Percentiles rank a stretch among this genome's conserved stretches.
Evolutionary conservation across 169 alveolate species (phyloP).

Genomic region (Plasmodium knowlesi): DNA sequence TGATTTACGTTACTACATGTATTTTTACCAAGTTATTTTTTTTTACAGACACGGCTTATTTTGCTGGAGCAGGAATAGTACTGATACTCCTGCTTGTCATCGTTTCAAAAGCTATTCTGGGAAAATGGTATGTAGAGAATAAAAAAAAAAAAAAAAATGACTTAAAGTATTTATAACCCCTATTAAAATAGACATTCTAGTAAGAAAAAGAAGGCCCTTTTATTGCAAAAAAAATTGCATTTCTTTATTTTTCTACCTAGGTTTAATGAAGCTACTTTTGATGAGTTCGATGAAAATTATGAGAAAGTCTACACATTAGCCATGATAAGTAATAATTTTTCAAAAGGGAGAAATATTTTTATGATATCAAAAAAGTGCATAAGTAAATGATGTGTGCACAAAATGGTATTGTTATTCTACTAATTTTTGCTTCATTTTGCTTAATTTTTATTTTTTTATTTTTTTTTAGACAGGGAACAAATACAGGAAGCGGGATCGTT

Average conservation of each 20-base stretch:
- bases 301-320: conserved; percentile 66
- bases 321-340: conserved; percentile 48
- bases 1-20: conserved; percentile 11
- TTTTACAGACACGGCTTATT: conserved; percentile 70
- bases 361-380: not conserved
- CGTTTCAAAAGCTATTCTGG: conserved; percentile 33
- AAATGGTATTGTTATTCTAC: not conserved
- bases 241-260: not conserved
- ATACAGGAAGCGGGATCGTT: not conserved
- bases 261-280: conserved; percentile 64
- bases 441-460: not conserved
- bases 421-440: not conserved
- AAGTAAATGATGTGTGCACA: not conserved
- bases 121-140: conserved; percentile 16
- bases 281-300: conserved; percentile 48
- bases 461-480: conserved; percentile 45
- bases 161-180: not conserved
- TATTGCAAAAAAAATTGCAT: not conserved
- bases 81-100: conserved; percentile 70
- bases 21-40: conserved; percentile 57
- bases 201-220: not conserved
- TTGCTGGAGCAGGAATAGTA: conserved; percentile 73
- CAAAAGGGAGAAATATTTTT: not conserved
- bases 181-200: not conserved
- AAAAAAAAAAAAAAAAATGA: not conserved